These are phyloP conservation scores for Neopestalotiopsis sp. DNA, from an alignment of 2,329 filamentous ascomycete species.

Conservation along the genomic window DNA sequence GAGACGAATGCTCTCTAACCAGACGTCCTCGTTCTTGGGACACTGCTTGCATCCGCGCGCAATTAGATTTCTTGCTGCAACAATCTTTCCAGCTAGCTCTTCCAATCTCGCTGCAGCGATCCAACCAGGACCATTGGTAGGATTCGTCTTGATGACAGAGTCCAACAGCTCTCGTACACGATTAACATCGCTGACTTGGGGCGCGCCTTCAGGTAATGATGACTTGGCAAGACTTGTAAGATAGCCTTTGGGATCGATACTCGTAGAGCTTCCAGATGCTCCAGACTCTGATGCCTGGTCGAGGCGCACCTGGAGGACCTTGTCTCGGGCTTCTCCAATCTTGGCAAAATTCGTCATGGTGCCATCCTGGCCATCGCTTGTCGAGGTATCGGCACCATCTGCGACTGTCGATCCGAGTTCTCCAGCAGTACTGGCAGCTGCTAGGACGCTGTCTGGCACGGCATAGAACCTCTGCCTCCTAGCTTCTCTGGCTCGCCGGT, in stretches of 20 bases:
- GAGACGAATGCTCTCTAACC: conserved; percentile 93
- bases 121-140: conserved; percentile 93
- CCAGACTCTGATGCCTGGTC: conserved; percentile 80
- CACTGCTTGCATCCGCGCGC: conserved; percentile 88
- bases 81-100: conserved; percentile 89
- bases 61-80: conserved; percentile 87
- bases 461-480: conserved; percentile 89
- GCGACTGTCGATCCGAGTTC: conserved; percentile 89
- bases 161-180: conserved; percentile 91
- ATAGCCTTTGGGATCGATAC: conserved; percentile 94
- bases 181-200: conserved; percentile 92
- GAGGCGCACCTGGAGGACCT: conserved; percentile 91
- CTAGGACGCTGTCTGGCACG: conserved; percentile 93
- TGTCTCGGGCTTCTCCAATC: conserved; percentile 94
- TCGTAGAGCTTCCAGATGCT: conserved; percentile 82
- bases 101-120: conserved; percentile 93
- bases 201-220: conserved; percentile 78
- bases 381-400: conserved; percentile 71
- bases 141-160: conserved; percentile 96
- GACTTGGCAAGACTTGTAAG: conserved; percentile 89
- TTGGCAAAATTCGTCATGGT: conserved; percentile 98
- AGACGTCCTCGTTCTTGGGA: conserved; percentile 92
- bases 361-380: conserved; percentile 67
- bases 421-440: conserved; percentile 78
- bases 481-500: conserved; percentile 83